These are phyloP conservation scores for Pseudogymnoascus sp. DNA, from an alignment of 2,329 filamentous ascomycete species.

Conservation along the genomic window DNA sequence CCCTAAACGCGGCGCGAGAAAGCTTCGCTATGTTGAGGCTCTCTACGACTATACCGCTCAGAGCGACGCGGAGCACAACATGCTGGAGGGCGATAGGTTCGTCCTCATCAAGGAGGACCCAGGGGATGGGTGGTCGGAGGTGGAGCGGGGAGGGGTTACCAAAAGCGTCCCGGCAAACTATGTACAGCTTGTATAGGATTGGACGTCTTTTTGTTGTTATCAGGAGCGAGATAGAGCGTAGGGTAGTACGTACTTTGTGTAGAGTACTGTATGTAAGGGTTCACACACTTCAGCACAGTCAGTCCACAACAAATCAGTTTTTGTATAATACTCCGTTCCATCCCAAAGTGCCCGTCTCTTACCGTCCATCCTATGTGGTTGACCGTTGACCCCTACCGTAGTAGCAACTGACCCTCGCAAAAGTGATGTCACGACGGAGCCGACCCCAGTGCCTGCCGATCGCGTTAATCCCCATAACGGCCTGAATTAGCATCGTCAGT, in stretches of 20 bases:
- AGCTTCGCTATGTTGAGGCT: slow-evolving; percentile 86
- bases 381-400: background rate
- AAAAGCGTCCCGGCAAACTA: slow-evolving; percentile 94
- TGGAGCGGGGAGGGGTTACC: slow-evolving; percentile 80
- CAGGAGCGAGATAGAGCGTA: background rate
- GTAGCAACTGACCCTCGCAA: background rate
- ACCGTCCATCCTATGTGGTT: background rate
- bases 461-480: background rate
- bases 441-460: background rate
- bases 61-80: slow-evolving; percentile 79
- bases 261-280: slow-evolving; percentile 5
- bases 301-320: background rate
- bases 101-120: slow-evolving; percentile 81
- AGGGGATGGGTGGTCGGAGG: slow-evolving; percentile 94
- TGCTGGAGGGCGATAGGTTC: slow-evolving; percentile 85
- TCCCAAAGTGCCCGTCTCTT: background rate
- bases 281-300: background rate
- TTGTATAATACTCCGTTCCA: background rate
- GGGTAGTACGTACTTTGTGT: background rate
- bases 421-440: slow-evolving; percentile 4
- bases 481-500: slow-evolving; percentile 8
- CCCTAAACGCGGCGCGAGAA: slow-evolving; percentile 84
- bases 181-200: slow-evolving; percentile 48
- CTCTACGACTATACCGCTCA: slow-evolving; percentile 86
- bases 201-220: background rate